These are phyloP conservation scores for Microbotryum scabiosae DNA, from an alignment of 1,284 basidiomycete species.

Conservation along the genomic window DNA sequence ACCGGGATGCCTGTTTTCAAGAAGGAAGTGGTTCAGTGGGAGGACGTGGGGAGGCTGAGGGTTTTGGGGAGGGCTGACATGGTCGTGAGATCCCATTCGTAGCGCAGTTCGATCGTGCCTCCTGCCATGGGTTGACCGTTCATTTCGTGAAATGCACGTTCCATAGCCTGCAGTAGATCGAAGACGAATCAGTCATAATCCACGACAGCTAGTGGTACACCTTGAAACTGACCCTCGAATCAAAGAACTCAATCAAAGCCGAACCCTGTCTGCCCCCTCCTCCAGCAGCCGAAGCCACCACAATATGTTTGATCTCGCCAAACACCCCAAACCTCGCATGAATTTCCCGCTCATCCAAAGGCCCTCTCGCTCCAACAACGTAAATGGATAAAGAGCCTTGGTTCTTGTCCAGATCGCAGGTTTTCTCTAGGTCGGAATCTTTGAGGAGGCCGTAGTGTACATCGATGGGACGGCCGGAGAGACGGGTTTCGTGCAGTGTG, in stretches of 20 bases:
- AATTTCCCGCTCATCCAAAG: constrained; percentile 73
- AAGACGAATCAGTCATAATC: constrained; percentile 14
- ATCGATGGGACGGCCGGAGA: constrained; percentile 79
- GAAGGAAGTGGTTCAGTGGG: too few relatives aligned
- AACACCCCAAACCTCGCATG: constrained; percentile 72
- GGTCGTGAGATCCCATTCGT: constrained; percentile 68
- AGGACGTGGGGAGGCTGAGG: too few relatives aligned
- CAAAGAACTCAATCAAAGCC: constrained; percentile 81
- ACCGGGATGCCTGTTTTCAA: too few relatives aligned
- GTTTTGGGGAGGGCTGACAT: constrained; percentile 24
- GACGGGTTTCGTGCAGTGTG: constrained; percentile 71
- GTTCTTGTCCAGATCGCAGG: constrained; percentile 75
- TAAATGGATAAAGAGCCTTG: constrained; percentile 78
- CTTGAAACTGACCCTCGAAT: constrained; percentile 56
- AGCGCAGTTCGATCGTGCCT: constrained; percentile 76
- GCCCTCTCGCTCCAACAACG: constrained; percentile 55
- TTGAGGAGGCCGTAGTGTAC: constrained; percentile 94
- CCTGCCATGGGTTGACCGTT: constrained; percentile 63
- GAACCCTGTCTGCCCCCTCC: constrained; percentile 44
- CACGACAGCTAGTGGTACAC: constrained; percentile 24
- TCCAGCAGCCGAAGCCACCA: constrained; percentile 23
- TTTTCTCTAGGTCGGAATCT: constrained; percentile 58
- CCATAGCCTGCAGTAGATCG: constrained; percentile 51
- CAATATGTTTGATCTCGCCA: constrained; percentile 79
- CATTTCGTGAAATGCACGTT: constrained; percentile 69